Conservation (phyloP, 495 filamentous ascomycete genomes). For the Lepraria neglecta region DNA sequence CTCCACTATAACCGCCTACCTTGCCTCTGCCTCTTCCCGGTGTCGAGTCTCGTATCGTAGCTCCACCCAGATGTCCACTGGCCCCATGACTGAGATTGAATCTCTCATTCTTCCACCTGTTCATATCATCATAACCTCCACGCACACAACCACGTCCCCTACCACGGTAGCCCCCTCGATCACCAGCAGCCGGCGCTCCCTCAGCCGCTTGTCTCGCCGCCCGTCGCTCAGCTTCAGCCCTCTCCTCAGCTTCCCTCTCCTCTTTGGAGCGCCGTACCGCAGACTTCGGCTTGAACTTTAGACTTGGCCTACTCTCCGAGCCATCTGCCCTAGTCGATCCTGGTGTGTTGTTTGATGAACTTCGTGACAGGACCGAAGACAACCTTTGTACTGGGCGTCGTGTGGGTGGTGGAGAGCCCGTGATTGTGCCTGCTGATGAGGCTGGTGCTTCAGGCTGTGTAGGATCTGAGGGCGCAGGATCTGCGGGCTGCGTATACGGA, state of each 20-base stretch:
- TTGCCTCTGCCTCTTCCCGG: conserved; percentile 27
- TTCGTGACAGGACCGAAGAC: conserved; percentile 14
- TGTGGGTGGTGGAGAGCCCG: conserved; percentile 9
- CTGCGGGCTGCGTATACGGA: background rate
- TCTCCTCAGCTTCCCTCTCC: conserved; percentile 46
- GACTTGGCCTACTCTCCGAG: background rate
- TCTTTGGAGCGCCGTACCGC: conserved; percentile 46
- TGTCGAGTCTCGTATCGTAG: conserved; percentile 30
- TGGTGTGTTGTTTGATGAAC: background rate
- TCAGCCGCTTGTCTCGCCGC: conserved; percentile 43
- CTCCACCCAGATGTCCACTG: conserved; percentile 28
- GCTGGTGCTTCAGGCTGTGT: background rate
- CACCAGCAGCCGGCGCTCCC: conserved; percentile 29
- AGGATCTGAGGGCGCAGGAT: background rate
- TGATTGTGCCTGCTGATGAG: background rate
- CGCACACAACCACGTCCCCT: conserved; percentile 36
- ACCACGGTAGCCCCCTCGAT: conserved; percentile 30
- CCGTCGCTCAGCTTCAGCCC: conserved; percentile 42
- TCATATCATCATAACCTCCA: conserved; percentile 23
- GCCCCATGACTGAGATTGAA: conserved; percentile 22
- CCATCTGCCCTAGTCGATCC: background rate
- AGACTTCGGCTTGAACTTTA: conserved; percentile 47
- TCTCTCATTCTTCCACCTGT: conserved; percentile 28
- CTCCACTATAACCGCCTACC: conserved; percentile 16
- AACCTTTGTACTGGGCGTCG: conserved; percentile 17